These are phyloP conservation scores for Solanum pennellii DNA, from an alignment of 257 asterid genomes.

Conservation along the genomic window DNA sequence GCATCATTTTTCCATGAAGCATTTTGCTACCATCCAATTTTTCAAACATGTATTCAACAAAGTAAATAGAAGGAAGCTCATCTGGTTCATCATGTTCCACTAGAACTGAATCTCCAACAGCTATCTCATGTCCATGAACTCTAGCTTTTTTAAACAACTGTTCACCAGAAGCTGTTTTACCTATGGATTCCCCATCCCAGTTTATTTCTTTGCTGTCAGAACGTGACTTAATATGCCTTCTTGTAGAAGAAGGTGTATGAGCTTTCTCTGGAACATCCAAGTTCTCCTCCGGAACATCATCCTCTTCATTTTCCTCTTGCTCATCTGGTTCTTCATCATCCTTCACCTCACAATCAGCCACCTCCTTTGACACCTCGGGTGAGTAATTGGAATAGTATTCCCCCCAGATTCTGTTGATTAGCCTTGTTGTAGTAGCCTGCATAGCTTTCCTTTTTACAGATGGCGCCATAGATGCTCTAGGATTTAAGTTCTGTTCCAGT, in stretches of 20 bases:
- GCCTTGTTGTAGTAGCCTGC: conserved; percentile 92
- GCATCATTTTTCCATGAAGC: conserved; percentile 80
- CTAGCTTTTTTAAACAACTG: conserved; percentile 41
- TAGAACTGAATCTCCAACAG: conserved; percentile 45
- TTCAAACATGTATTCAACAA: conserved; percentile 87
- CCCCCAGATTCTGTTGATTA: conserved; percentile 87
- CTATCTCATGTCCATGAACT: conserved; percentile 46
- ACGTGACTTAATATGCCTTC: conserved; percentile 30
- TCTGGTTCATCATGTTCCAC: conserved; percentile 44
- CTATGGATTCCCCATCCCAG: conserved; percentile 62
- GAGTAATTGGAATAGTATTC: conserved; percentile 76
- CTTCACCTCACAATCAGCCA: conserved; percentile 30
- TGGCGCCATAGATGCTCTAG: conserved; percentile 73
- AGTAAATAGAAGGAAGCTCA: conserved; percentile 35
- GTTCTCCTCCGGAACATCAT: conserved; percentile 47
- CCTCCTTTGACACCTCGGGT: conserved; percentile 50
- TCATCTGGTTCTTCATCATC: conserved; percentile 60
- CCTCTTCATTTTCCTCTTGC: conserved; percentile 72
- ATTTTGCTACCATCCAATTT: conserved; percentile 52
- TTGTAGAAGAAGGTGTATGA: conserved; percentile 15
- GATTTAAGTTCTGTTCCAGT: conserved; percentile 50
- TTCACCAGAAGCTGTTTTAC: conserved; percentile 49
- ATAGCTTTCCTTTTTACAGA: conserved; percentile 69
- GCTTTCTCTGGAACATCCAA: conserved; percentile 22
- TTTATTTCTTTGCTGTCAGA: conserved; percentile 28